Evolutionary conservation across 305 asterid genomes (phyloP), one percentile per base, ranked within the genome.

Genomic region (Fraxinus ornus): DNA sequence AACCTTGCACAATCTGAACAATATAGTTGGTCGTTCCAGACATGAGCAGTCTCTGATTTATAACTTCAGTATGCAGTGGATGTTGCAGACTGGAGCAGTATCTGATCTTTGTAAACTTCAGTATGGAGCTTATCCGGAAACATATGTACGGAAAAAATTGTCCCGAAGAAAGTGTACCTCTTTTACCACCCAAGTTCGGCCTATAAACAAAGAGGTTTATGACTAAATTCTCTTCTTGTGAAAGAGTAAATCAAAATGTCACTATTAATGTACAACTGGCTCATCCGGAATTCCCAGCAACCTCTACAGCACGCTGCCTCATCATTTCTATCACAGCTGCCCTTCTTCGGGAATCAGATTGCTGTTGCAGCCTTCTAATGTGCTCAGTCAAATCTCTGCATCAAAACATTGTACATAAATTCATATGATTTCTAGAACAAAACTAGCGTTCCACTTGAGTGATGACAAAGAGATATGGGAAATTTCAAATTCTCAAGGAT

Each of bases 311-410:
- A 12, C 96, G 94, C 83, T 90, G 94, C 88, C 97, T 89, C 92
- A 91, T 92, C 97, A 92, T 92, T 83, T 92, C 97, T 89, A 78
- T 91, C 6, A 92, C 93, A 64, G 94, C 94, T 83, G 94, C 94
- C 83, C 97, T 87, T 85, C 97, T 80, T 57, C 97, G 84, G 44
- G 93, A 88, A 80, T 92, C 94, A 17, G 97, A 88, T 86, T 92
- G 97, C 84, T 90, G 94, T 73, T 90, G 92, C 79, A 85, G 78
- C 92, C 94, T 85, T 83, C 92, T 88, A 83, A 89, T 66, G 73
- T 91, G 91, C 82, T 85, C 93, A 81, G 84, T 88, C 87, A 91
- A 86, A 84, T 92, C 94, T 83, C 97, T 92, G 92, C 78, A 81
- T 15, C 83, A 57, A 39, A 32, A 44, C 26, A 36, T 64, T n/a